Base-by-base conservation (phyloP, 108 stramenopile species). In the Bacterosira constricta region DNA sequence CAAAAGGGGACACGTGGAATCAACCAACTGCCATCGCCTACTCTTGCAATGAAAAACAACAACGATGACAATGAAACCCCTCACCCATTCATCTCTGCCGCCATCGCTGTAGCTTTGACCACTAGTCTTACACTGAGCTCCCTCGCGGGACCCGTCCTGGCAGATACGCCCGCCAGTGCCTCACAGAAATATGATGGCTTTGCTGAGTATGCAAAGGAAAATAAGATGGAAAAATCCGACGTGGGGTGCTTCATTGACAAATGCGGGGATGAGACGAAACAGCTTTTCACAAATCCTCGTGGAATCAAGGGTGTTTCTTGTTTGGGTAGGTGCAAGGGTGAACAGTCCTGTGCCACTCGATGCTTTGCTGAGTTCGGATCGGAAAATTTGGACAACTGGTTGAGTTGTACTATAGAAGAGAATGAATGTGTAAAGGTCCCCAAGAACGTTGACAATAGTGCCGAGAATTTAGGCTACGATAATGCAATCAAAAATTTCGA, bases 241-340 rank as follows among this genome's bases (percentile, higher is more conserved):
- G 88, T 92, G 29, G 71, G 75, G n/a, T 93, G 92, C 71, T 93
- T 93, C 69, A 64, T 93, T 52, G 79, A 88, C 49, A 85, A 90
- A 64, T 93, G 92, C 52, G 90, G 88, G 6, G 85, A 78, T 69
- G 83, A 90, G 63, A 90, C 92, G 23, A 88, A 83, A 42, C 68
- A 61, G 9, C 74, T 90, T 13, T 91, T 94, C 68, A 83, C 88
- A 59, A 92, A 93, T 70, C 96, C 96, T 10, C 88, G 88, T 23
- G 91, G 96, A 11, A 90, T 96, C 75, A 90, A 90, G 62, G 92
- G 92, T 45, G 85, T 91, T 9, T 75, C 78, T 18, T 97, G 96
- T 62, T 61, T 97, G 11, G 96, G 96, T 17, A 66, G 91, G 29
- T 97, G 96, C 88, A 94, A 94, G 73, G 96, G 94, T 12, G 94